Conservation (phyloP, 331 rosid species). For the Quercus phellos region DNA sequence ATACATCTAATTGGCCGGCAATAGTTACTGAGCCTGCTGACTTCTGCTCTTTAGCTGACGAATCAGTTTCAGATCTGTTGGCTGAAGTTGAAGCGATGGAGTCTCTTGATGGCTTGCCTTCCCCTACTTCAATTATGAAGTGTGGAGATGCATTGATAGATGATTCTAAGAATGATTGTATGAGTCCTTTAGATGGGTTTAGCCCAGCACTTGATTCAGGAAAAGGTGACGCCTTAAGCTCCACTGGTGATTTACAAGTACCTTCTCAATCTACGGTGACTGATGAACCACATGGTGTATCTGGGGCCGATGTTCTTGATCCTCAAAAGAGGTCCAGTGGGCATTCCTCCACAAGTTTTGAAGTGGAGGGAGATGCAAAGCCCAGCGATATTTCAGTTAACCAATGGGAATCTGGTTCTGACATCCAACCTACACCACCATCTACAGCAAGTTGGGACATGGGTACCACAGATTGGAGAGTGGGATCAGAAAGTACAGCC, state of each 20-base stretch:
- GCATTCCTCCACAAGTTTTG: constrained; percentile 46
- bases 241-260: constrained; percentile 57
- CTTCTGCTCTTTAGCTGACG: constrained; percentile 58
- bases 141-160: constrained; percentile 54
- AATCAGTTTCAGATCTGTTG: constrained; percentile 91
- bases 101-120: constrained; percentile 73
- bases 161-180: constrained; percentile 64
- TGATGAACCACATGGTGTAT: constrained; percentile 36
- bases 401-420: constrained; percentile 25
- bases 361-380: constrained; percentile 47
- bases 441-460: constrained; percentile 43
- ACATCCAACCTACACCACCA: constrained; percentile 10
- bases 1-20: constrained; percentile 57
- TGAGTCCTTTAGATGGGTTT: constrained; percentile 58
- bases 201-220: constrained; percentile 70
- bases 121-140: constrained; percentile 60
- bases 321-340: constrained; percentile 42
- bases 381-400: constrained; percentile 30
- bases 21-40: constrained; percentile 61
- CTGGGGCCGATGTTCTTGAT: constrained; percentile 39
- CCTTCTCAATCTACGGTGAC: constrained; percentile 39
- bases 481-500: constrained; percentile 25
- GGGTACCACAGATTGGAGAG: constrained; percentile 43
- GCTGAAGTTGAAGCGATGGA: constrained; percentile 99
- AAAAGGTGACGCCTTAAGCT: constrained; percentile 78